Evolutionary conservation across 2,329 filamentous ascomycete species (phyloP).

Genomic region (Fusarium torulosum): DNA sequence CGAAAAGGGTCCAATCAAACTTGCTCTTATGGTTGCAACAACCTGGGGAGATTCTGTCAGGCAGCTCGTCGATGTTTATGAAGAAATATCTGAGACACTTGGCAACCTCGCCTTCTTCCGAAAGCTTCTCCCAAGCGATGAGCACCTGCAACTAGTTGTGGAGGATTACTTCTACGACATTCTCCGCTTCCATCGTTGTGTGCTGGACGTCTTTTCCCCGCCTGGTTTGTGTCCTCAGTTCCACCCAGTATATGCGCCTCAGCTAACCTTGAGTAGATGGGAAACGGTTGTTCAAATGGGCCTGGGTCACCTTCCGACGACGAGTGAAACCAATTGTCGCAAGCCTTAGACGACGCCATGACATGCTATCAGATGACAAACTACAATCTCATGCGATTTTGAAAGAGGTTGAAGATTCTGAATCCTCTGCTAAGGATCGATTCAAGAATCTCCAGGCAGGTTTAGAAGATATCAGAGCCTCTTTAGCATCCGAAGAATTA

Average conservation of each 20-base stretch:
- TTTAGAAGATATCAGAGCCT: not conserved
- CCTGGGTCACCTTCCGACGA: rapidly evolving
- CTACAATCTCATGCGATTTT: slow-evolving; percentile 1
- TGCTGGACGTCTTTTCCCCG: not conserved
- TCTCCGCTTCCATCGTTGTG: not conserved
- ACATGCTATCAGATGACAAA: not conserved
- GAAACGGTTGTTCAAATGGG: rapidly evolving
- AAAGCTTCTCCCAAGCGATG: not conserved
- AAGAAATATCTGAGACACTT: not conserved
- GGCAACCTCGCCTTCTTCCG: not conserved
- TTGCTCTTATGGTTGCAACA: slow-evolving; percentile 9
- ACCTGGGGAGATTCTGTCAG: not conserved
- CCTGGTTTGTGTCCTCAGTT: not conserved
- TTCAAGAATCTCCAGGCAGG: rapidly evolving
- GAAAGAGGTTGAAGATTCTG: not conserved
- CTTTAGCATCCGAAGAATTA: rapidly evolving
- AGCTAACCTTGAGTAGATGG: not conserved
- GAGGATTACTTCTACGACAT: slow-evolving; percentile 14
- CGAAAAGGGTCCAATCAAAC: not conserved
- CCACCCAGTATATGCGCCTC: rapidly evolving
- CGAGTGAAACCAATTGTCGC: not conserved
- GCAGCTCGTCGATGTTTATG: not conserved
- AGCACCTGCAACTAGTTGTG: rapidly evolving
- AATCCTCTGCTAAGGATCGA: rapidly evolving
- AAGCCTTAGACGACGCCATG: slow-evolving; percentile 2